These are phyloP conservation scores for Ustilago trichophora DNA, from an alignment of 1,284 basidiomycete species.

Conservation along the genomic window DNA sequence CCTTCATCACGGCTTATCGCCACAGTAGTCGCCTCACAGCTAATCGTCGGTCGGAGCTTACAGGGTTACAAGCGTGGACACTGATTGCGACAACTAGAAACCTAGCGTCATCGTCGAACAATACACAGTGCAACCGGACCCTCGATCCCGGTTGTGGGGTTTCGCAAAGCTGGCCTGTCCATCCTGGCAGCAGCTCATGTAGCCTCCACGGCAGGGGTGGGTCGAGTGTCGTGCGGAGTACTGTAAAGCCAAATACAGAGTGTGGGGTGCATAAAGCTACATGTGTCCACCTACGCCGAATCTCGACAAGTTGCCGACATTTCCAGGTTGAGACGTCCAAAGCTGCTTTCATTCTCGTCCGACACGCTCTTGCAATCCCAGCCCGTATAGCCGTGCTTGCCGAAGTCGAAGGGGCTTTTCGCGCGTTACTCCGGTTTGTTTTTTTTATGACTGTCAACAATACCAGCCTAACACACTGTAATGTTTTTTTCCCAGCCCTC, in stretches of 20 bases:
- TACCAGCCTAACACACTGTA: too few species aligned
- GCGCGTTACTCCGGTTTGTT: background rate
- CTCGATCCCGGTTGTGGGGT: background rate
- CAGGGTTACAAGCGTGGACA: too few species aligned
- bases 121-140: background rate
- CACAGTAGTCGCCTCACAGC: background rate
- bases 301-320: slow-evolving; percentile 40
- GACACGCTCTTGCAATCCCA: background rate
- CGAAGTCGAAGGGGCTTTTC: background rate
- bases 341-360: slow-evolving; percentile 13
- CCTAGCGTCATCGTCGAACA: background rate
- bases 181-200: background rate
- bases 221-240: slow-evolving; percentile 13
- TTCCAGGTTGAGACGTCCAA: slow-evolving; percentile 10
- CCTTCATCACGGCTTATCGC: too few species aligned
- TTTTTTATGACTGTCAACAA: too few species aligned
- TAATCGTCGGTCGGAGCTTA: too few species aligned
- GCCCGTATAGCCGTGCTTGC: slow-evolving; percentile 12
- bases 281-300: slow-evolving; percentile 24
- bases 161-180: background rate
- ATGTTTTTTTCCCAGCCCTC: too few species aligned
- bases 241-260: background rate
- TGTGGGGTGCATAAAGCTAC: slow-evolving; percentile 33
- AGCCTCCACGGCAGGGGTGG: background rate
- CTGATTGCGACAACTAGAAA: too few species aligned